Evolutionary conservation across 352 stramenopile genomes (phyloP), one percentile per base, ranked within the genome.

Genomic region (Phytophthora quininea): DNA sequence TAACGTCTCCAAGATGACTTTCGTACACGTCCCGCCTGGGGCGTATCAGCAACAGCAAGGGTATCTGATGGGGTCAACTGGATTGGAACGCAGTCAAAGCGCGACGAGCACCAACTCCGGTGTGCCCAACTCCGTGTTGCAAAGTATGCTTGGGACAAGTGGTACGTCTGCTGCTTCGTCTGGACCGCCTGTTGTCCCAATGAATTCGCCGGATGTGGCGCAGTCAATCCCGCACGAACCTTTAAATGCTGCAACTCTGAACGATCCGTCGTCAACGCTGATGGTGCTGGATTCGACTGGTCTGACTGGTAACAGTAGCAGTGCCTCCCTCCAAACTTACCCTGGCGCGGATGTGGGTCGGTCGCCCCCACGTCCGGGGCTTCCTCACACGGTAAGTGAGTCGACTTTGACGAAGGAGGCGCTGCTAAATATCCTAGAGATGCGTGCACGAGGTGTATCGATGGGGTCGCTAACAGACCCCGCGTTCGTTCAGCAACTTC

Each of bases 1-100:
- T 8, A 88, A 90, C 61, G 88, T 95, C 7, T 89, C 81, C 29
- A 93, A 93, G 67, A 88, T 95, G 79, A 84, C 73, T 15, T 91
- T 95, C 42, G 71, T 89, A 3, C 69, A 82, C 38, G 37, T 77
- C 15, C 54, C 67, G 2, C 55, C 64, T 49, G 67, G 31, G 8
- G 48, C 62, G 43, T 71, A 73, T 38, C 58, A 73, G 24, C 62
- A 71, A 38, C 67, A 76, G 54, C 68, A 77, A 66, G 33, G 53
- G 3, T 77, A 71, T 75, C 33, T 67, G 43, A 62, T 67, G 59
- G 60, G 60, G 33, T 31, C 67, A 40, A 33, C 55, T 37, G 56
- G 46, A 31, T 66, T 68, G 66, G 72, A 79, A 53, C 59, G 42
- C 19, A 35, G 62, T 29, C 30, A 46, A 29, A 79, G 42, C 66